phyloP scores from a whole-genome alignment of 768 basidiomycete species.

The Tylopilus sp. region DNA sequence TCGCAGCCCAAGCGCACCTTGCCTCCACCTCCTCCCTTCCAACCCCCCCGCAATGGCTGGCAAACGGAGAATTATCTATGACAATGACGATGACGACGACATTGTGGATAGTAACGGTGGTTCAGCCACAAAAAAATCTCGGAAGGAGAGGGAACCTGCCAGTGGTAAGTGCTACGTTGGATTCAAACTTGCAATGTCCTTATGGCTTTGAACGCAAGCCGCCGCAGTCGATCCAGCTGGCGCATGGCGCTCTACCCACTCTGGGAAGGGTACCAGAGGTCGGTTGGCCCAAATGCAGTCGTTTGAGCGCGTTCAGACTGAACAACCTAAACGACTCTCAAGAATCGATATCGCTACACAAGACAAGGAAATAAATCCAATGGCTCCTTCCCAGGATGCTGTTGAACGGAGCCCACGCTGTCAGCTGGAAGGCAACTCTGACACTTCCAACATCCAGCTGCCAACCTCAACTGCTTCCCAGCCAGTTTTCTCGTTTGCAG shows the following conservation, averaged over 20 bases:
- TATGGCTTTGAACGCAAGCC: too few relatives aligned
- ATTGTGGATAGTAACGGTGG: too few relatives aligned
- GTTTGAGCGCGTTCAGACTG: not conserved
- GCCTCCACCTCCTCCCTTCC: too few relatives aligned
- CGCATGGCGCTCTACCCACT: not conserved
- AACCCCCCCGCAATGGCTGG: too few relatives aligned
- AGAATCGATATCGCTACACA: not conserved
- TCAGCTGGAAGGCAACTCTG: not conserved
- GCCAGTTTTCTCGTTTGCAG: not conserved
- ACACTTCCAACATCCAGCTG: not conserved
- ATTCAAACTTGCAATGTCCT: too few relatives aligned
- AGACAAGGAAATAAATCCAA: not conserved
- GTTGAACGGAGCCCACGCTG: not conserved
- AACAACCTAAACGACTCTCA: not conserved
- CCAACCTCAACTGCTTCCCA: not conserved
- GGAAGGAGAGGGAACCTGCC: too few relatives aligned
- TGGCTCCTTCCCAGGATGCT: not conserved
- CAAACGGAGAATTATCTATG: not conserved
- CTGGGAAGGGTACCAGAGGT: conserved; percentile 2
- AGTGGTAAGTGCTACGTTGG: too few relatives aligned
- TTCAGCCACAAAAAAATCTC: too few relatives aligned
- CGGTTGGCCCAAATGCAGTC: not conserved
- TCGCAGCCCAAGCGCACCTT: too few relatives aligned
- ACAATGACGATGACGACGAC: too few relatives aligned
- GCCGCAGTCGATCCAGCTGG: too few relatives aligned